Conservation (phyloP, 2,329 filamentous ascomycete genomes). For the Ascosphaera acerosa region DNA sequence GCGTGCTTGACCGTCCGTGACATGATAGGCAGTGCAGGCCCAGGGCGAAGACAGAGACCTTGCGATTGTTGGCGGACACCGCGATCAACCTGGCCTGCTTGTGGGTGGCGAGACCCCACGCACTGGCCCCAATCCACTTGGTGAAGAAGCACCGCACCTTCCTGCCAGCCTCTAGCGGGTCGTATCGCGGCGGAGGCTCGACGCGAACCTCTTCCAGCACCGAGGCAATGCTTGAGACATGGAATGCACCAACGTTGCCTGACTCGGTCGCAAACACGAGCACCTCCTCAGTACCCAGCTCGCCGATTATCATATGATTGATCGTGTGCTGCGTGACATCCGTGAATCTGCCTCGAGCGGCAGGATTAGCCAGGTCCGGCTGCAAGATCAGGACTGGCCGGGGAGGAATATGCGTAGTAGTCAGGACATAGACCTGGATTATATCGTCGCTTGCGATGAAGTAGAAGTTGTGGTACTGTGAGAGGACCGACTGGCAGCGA, state of each 20-base stretch:
- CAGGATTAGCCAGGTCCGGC: slow-evolving; percentile 15
- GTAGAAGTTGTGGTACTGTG: slow-evolving; percentile 22
- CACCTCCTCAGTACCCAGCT: slow-evolving; percentile 44
- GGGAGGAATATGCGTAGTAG: slow-evolving; percentile 15
- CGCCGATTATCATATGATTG: slow-evolving; percentile 43
- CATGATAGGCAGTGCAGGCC: too few species aligned
- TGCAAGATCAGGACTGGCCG: slow-evolving; percentile 19
- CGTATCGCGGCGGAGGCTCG: not conserved
- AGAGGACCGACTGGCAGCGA: slow-evolving; percentile 16
- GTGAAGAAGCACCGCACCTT: slow-evolving; percentile 36
- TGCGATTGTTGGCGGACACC: slow-evolving; percentile 47
- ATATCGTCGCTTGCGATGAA: slow-evolving; percentile 19
- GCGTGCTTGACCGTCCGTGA: too few species aligned
- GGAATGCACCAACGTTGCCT: slow-evolving; percentile 48
- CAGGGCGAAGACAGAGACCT: slow-evolving; percentile 34
- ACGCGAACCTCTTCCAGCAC: slow-evolving; percentile 16
- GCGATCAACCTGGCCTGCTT: slow-evolving; percentile 61
- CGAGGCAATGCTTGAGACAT: slow-evolving; percentile 27
- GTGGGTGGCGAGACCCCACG: slow-evolving; percentile 78
- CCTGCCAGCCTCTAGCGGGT: slow-evolving; percentile 5
- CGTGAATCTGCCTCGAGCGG: slow-evolving; percentile 30
- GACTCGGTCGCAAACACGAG: slow-evolving; percentile 44
- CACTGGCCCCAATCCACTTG: slow-evolving; percentile 49
- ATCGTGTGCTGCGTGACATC: slow-evolving; percentile 30
- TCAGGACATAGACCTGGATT: slow-evolving; percentile 22